Conservation (phyloP, 352 stramenopile species). For the Phytophthora litchii region DNA sequence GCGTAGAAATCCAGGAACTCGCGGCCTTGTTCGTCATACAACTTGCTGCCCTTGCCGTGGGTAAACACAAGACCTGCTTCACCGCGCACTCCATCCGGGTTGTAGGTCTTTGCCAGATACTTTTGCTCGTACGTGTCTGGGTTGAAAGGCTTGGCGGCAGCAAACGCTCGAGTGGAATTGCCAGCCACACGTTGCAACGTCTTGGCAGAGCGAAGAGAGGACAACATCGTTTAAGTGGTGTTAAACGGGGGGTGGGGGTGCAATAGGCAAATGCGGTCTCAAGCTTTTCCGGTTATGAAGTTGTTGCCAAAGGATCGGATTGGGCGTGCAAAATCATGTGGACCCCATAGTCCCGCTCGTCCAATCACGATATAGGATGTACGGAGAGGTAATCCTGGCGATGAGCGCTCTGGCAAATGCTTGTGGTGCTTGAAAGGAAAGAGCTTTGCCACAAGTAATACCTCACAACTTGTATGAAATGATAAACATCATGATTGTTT, state of each 20-base stretch:
- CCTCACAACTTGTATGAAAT: too few relatives aligned
- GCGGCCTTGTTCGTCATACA: slow-evolving; percentile 88
- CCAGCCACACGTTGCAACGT: slow-evolving; percentile 18
- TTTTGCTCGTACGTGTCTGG: slow-evolving; percentile 76
- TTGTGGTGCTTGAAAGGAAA: too few relatives aligned
- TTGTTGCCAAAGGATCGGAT: slow-evolving; percentile 3
- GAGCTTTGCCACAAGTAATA: too few relatives aligned
- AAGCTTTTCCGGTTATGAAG: slow-evolving; percentile 24
- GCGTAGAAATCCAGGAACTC: slow-evolving; percentile 94
- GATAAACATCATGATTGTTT: too few relatives aligned
- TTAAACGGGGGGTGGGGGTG: slow-evolving; percentile 8
- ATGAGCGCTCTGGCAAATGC: slow-evolving; percentile 10
- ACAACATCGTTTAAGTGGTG: slow-evolving; percentile 19
- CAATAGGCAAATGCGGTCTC: too few relatives aligned
- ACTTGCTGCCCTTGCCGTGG: slow-evolving; percentile 90
- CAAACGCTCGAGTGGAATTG: slow-evolving; percentile 32
- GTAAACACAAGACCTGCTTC: slow-evolving; percentile 75
- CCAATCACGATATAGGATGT: slow-evolving; percentile 36
- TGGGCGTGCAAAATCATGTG: slow-evolving; percentile 20
- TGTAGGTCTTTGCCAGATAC: slow-evolving; percentile 88
- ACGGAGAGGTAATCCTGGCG: slow-evolving; percentile 17
- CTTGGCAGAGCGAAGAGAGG: slow-evolving; percentile 23
- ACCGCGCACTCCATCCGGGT: slow-evolving; percentile 70
- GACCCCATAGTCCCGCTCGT: slow-evolving; percentile 19
- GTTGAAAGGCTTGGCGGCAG: slow-evolving; percentile 46